These are phyloP conservation scores for Ascocoryne sarcoides DNA, from an alignment of 2,329 filamentous ascomycete genomes.

Conservation along the genomic window DNA sequence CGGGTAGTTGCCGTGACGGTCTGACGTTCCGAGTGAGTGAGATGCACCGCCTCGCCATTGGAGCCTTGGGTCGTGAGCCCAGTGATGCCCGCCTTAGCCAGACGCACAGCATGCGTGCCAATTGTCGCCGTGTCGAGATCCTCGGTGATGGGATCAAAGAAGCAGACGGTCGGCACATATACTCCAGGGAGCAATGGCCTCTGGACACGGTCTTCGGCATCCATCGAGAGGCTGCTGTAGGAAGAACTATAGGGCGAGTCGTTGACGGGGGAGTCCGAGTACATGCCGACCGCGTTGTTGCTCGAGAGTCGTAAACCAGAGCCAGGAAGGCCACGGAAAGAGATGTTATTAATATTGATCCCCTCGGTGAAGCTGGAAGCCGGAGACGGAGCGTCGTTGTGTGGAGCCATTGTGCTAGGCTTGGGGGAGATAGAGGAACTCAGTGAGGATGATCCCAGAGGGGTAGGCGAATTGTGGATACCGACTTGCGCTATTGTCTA, in stretches of 20 bases:
- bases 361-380: slow-evolving; percentile 31
- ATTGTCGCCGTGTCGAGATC: slow-evolving; percentile 55
- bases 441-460: neutral
- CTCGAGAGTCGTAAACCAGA: slow-evolving; percentile 18
- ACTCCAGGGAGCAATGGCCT: slow-evolving; percentile 44
- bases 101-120: slow-evolving; percentile 39
- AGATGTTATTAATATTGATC: slow-evolving; percentile 31
- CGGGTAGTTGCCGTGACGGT: slow-evolving; percentile 51
- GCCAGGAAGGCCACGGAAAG: slow-evolving; percentile 19
- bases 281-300: slow-evolving; percentile 26
- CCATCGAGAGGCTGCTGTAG: slow-evolving; percentile 32
- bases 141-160: slow-evolving; percentile 58
- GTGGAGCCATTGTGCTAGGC: slow-evolving; percentile 34
- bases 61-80: slow-evolving; percentile 57
- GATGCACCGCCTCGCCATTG: slow-evolving; percentile 60
- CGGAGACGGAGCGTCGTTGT: slow-evolving; percentile 40
- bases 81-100: slow-evolving; percentile 50
- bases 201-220: slow-evolving; percentile 25
- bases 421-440: neutral
- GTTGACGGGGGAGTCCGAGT: slow-evolving; percentile 28
- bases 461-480: neutral
- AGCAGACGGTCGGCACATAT: slow-evolving; percentile 67
- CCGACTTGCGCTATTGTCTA: neutral
- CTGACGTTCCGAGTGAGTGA: slow-evolving; percentile 52
- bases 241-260: slow-evolving; percentile 33